Conservation (phyloP, 805 yeast genomes). For the Starmerella tilneyi region DNA sequence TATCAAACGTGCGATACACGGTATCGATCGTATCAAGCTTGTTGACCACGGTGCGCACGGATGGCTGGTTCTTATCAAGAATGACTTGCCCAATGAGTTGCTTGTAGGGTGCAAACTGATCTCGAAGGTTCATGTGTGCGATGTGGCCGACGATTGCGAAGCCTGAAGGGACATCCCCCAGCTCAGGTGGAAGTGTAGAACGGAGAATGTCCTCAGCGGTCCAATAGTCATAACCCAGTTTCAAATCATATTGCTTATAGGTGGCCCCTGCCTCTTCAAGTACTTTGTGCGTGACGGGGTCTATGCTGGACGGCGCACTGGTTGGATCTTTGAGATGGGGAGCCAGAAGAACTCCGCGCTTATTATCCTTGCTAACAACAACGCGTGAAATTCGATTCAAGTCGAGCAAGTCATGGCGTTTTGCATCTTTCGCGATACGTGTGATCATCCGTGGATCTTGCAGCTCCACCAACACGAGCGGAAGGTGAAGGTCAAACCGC, state of each 20-base stretch:
- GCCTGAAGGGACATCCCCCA: constrained; percentile 75
- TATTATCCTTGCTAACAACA: constrained; percentile 34
- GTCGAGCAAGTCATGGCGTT: constrained; percentile 48
- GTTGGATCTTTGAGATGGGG: constrained; percentile 32
- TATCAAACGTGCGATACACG: constrained; percentile 78
- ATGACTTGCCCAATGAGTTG: constrained; percentile 78
- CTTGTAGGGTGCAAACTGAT: constrained; percentile 76
- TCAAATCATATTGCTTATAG: constrained; percentile 45
- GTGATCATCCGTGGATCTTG: constrained; percentile 56
- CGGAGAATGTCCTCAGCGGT: constrained; percentile 73
- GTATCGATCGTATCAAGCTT: constrained; percentile 81
- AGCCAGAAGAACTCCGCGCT: constrained; percentile 51
- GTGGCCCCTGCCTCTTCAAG: constrained; percentile 41
- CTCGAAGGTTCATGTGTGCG: constrained; percentile 80
- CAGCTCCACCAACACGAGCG: constrained; percentile 57
- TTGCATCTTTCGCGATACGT: constrained; percentile 47
- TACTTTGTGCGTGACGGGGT: constrained; percentile 37
- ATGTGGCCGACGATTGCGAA: constrained; percentile 91
- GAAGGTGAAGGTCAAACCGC: constrained; percentile 48
- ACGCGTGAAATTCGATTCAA: constrained; percentile 65
- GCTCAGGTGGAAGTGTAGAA: constrained; percentile 63
- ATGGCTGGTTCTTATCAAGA: constrained; percentile 63
- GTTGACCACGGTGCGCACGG: constrained; percentile 77
- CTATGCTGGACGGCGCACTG: constrained; percentile 32
- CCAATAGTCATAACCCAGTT: constrained; percentile 72